Percentiles rank a stretch among this genome's conserved stretches.
These are phyloP conservation scores for Spinacia oleracea DNA, from an alignment of 179 eudicot genomes.

Conservation along the genomic window DNA sequence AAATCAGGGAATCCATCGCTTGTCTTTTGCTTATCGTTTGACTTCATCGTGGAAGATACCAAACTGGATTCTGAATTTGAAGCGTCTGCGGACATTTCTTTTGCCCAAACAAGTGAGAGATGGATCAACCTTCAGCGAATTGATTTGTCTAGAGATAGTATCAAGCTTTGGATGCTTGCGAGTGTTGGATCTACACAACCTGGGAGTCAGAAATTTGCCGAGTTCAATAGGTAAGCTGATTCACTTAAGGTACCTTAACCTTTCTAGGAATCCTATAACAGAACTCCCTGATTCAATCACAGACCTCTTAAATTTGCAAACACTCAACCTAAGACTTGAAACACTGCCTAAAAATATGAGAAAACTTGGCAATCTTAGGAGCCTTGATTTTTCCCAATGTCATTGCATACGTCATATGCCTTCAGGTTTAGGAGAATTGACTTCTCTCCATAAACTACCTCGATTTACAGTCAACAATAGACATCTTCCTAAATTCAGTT, in stretches of 20 bases:
- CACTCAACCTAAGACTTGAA: too few species aligned
- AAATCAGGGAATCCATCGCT: background rate
- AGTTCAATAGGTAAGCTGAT: conserved; percentile 6
- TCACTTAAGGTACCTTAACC: conserved; percentile 6
- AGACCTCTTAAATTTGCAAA: too few species aligned
- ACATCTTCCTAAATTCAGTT: background rate
- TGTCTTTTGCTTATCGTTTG: background rate
- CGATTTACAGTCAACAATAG: conserved; percentile 15
- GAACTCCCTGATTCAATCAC: too few species aligned
- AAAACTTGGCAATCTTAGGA: conserved; percentile 30
- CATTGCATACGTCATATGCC: conserved; percentile 30
- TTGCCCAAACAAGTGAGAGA: background rate
- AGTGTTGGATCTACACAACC: background rate
- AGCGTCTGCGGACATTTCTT: background rate
- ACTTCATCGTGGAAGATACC: background rate
- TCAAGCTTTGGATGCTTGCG: conserved; percentile 11
- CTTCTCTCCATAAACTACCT: conserved; percentile 24
- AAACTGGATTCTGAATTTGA: background rate
- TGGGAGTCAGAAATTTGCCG: background rate
- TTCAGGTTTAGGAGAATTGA: conserved; percentile 26
- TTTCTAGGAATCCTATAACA: too few species aligned
- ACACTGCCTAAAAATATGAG: too few species aligned
- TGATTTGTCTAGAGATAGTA: background rate
- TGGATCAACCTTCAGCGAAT: background rate
- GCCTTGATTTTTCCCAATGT: conserved; percentile 23